These are phyloP conservation scores for Paraurostyla sp. DNA, from an alignment of 73 alveolate genomes.

Conservation along the genomic window DNA sequence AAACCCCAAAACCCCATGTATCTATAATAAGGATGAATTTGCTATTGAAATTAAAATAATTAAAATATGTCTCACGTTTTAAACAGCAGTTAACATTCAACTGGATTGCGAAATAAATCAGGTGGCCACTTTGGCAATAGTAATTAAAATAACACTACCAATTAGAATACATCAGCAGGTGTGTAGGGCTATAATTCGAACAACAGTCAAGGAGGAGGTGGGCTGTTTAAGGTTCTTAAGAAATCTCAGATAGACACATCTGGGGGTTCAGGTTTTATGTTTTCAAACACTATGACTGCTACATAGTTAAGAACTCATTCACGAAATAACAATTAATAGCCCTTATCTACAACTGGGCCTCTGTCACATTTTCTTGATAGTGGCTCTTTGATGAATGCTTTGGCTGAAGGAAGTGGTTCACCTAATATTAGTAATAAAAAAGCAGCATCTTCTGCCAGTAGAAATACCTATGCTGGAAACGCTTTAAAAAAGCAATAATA, in stretches of 20 bases:
- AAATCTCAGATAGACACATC: conserved; percentile 31
- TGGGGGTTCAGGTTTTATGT: background rate
- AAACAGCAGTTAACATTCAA: too few species aligned
- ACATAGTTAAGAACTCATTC: conserved; percentile 1
- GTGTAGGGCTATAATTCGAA: too few species aligned
- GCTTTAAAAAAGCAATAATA: background rate
- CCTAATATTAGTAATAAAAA: conserved; percentile 27
- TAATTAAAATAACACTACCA: too few species aligned
- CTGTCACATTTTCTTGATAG: background rate
- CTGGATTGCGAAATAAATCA: too few species aligned
- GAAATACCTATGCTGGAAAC: background rate
- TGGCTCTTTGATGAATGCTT: background rate
- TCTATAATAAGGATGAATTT: too few species aligned
- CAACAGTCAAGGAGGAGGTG: too few species aligned
- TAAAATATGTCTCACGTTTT: too few species aligned
- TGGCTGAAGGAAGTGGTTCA: background rate
- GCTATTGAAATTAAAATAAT: too few species aligned
- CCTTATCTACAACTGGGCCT: background rate
- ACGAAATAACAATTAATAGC: background rate
- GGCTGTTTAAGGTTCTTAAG: conserved; percentile 18
- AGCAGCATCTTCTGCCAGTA: conserved; percentile 15
- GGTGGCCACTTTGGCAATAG: too few species aligned
- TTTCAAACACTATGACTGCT: background rate
- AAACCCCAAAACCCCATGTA: too few species aligned
- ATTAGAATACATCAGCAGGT: too few species aligned